Base-by-base conservation (phyloP, 768 basidiomycete genomes). In the Leucosporidium scottii region DNA sequence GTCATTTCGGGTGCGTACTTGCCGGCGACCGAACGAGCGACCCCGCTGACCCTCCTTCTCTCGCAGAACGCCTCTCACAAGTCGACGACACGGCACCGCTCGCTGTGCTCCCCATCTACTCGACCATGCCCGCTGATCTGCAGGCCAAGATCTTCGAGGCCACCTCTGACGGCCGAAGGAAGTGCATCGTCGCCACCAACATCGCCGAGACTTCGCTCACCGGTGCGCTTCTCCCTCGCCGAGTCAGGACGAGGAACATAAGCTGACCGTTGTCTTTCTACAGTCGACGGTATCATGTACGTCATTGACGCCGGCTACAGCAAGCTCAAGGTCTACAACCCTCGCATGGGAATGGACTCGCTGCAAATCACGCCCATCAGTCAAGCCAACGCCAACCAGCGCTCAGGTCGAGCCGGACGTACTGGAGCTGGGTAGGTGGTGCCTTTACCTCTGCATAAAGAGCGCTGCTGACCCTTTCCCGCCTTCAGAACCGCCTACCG, bases 271-370 rank as follows among this genome's bases (percentile, higher is more conserved):
- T 47, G 25, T 34, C 27, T n/a, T 3, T 4, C 47, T 58, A 7
- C 75, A 90, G 96, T 98, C 70, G 96, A 99, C 73, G 96, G 96
- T 74, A 99, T 99, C 76, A 82, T 96, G 48, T 99, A 88, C 73
- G 96, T 99, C 31, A 90, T 99, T 3, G 96, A 99, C 77, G 86
- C 91, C 0, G 96, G 96, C 0, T 98, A 92, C 78, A 96, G 91
- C 28, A 99, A 98, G 79, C 82, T 99, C 70, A 97, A 97, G 79
- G 94, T 98, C 27, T 98, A 99, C 82, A 99, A 98, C 76, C 93
- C 96, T 21, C 92, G 93, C 78, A 92, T 98, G 68, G 96, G 96
- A 69, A 99, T 99, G 96, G 96, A 98, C 75, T 93, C 96, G 4
- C 81, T 99, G 61, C 96, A 99, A 78, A 98, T 99, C 73, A 99